Percentiles rank a stretch among this genome's conserved stretches.
These are phyloP conservation scores for Fennellomyces sp. DNA, from an alignment of 371 early-diverging fungal species.

Conservation along the genomic window DNA sequence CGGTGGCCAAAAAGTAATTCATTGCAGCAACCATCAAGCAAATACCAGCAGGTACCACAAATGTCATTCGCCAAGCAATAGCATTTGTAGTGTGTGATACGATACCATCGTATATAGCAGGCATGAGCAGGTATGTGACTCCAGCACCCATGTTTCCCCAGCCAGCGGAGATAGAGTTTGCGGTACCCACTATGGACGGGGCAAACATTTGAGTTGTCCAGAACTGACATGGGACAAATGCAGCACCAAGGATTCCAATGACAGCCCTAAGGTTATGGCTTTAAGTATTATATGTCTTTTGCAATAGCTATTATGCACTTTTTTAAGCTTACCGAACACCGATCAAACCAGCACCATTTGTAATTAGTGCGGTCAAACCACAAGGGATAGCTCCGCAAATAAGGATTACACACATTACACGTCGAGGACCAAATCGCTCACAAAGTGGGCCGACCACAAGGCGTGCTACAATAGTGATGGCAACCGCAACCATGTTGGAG, in stretches of 20 bases:
- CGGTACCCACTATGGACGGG: slow-evolving; percentile 58
- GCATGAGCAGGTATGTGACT: slow-evolving; percentile 58
- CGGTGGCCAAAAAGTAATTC: slow-evolving; percentile 41
- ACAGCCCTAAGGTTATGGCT: slow-evolving; percentile 39
- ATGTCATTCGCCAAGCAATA: slow-evolving; percentile 47
- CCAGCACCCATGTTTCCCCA: slow-evolving; percentile 76
- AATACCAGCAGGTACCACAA: slow-evolving; percentile 52
- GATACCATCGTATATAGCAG: slow-evolving; percentile 48
- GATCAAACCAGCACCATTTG: slow-evolving; percentile 44
- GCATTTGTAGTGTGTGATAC: slow-evolving; percentile 10
- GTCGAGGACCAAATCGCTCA: slow-evolving; percentile 56
- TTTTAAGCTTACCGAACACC: slow-evolving; percentile 17
- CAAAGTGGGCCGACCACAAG: slow-evolving; percentile 49
- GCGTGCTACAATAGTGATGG: slow-evolving; percentile 42
- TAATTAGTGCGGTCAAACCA: slow-evolving; percentile 42
- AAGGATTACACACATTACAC: slow-evolving; percentile 52
- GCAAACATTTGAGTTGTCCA: slow-evolving; percentile 67
- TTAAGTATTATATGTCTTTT: too few relatives aligned
- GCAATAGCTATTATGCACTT: too few relatives aligned
- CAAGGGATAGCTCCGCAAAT: slow-evolving; percentile 53
- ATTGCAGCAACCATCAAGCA: slow-evolving; percentile 39
- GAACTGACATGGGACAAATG: slow-evolving; percentile 72
- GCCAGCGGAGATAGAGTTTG: slow-evolving; percentile 67
- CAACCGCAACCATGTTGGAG: slow-evolving; percentile 38
- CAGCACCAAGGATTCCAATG: slow-evolving; percentile 62